These are phyloP conservation scores for Microdochium trichocladiopsis DNA, from an alignment of 2,329 filamentous ascomycete species.

Conservation along the genomic window DNA sequence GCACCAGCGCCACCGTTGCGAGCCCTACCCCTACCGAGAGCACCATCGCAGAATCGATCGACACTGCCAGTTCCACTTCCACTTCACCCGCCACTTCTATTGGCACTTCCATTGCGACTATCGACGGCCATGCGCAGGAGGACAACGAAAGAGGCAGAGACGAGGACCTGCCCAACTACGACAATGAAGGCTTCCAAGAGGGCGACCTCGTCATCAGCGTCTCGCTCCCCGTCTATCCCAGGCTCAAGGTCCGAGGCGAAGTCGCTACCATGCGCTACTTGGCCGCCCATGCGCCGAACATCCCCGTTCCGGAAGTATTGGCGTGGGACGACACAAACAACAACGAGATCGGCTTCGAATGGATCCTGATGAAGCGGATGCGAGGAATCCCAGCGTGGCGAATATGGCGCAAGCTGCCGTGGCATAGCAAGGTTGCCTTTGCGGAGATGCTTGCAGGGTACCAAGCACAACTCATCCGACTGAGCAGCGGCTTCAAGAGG, in stretches of 20 bases:
- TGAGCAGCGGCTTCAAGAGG: not conserved
- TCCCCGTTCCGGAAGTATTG: constrained; percentile 24
- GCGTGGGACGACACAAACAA: constrained; percentile 19
- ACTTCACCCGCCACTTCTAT: no score
- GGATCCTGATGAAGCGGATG: constrained; percentile 14
- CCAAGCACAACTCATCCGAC: not conserved
- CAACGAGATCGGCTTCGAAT: constrained; percentile 29
- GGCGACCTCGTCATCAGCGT: constrained; percentile 19
- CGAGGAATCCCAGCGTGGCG: not conserved
- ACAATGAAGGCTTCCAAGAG: no score
- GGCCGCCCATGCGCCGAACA: constrained; percentile 16
- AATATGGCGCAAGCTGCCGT: not conserved
- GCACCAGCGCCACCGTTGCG: not conserved
- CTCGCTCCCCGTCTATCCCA: constrained; percentile 17
- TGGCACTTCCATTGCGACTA: no score
- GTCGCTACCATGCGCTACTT: constrained; percentile 27
- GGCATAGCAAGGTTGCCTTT: not conserved
- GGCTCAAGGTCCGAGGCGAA: constrained; percentile 19
- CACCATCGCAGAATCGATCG: no score
- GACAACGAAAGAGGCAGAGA: no score
- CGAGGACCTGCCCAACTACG: no score
- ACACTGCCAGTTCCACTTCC: no score
- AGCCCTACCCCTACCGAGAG: constrained; percentile 7
- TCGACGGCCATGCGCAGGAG: no score
- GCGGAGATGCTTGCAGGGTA: not conserved